Evolutionary conservation across 2,329 filamentous ascomycete species (phyloP).

Genomic region (Chalaropsis ovoidea): DNA sequence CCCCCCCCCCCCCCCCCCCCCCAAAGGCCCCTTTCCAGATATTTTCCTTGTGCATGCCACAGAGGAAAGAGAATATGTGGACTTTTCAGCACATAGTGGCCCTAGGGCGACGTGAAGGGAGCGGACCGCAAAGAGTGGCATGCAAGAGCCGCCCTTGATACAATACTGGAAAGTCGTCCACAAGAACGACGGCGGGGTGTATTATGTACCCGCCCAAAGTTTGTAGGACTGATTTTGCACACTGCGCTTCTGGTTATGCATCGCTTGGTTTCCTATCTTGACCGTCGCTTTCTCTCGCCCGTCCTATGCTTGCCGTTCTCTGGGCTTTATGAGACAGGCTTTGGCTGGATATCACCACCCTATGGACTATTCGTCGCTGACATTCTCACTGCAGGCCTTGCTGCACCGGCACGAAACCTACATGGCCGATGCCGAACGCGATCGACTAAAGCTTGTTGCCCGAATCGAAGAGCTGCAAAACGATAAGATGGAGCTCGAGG

Average conservation of each 20-base stretch:
- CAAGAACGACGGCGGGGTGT: background rate
- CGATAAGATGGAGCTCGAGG: constrained; percentile 64
- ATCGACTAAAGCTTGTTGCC: constrained; percentile 60
- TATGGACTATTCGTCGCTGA: constrained; percentile 48
- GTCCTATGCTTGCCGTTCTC: background rate
- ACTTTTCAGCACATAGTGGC: constrained; percentile 12
- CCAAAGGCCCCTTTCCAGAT: background rate
- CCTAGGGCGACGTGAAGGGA: constrained; percentile 14
- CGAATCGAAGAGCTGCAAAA: constrained; percentile 67
- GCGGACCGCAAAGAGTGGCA: constrained; percentile 14
- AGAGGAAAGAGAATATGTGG: constrained; percentile 1
- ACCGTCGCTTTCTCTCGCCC: background rate
- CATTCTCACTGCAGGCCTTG: constrained; percentile 68
- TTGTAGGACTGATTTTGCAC: background rate
- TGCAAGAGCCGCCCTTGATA: constrained; percentile 3
- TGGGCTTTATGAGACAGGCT: background rate
- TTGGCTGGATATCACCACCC: background rate
- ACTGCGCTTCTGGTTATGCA: background rate
- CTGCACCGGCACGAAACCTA: constrained; percentile 88
- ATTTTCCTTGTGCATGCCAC: constrained; percentile 12
- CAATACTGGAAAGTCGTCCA: background rate
- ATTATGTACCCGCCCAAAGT: background rate
- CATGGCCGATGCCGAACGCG: constrained; percentile 81
- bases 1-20: background rate
- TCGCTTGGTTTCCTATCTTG: background rate